These are phyloP conservation scores for Coemansia sp. DNA, from an alignment of 192 early-diverging fungal species.

Conservation along the genomic window DNA sequence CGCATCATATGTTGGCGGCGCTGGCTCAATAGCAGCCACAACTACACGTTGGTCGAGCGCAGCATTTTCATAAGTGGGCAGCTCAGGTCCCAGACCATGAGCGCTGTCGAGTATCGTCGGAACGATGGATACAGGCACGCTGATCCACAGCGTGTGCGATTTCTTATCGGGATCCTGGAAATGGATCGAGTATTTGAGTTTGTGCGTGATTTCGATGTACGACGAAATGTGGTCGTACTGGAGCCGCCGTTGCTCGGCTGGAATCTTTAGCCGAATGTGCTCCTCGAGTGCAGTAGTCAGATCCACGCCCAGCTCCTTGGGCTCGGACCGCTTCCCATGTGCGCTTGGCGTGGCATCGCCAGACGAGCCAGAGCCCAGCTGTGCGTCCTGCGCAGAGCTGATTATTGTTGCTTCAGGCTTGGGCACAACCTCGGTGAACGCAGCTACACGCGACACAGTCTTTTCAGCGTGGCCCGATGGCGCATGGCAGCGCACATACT, in stretches of 20 bases:
- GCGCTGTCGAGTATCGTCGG: slow-evolving; percentile 28
- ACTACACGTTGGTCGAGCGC: slow-evolving; percentile 36
- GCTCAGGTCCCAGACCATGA: slow-evolving; percentile 20
- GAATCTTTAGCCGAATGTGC: slow-evolving; percentile 27
- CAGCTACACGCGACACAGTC: slow-evolving; percentile 40
- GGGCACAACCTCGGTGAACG: slow-evolving; percentile 26
- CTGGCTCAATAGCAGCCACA: slow-evolving; percentile 21
- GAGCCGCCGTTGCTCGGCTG: slow-evolving; percentile 27
- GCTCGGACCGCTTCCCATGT: background rate
- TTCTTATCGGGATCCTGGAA: slow-evolving; percentile 39
- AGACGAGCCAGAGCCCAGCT: background rate
- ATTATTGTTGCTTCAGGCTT: background rate
- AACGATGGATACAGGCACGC: slow-evolving; percentile 47
- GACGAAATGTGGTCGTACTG: slow-evolving; percentile 53
- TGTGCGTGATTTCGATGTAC: slow-evolving; percentile 51
- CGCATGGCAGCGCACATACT: slow-evolving; percentile 50
- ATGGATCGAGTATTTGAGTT: slow-evolving; percentile 48
- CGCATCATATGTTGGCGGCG: slow-evolving; percentile 41
- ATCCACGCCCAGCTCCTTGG: slow-evolving; percentile 21
- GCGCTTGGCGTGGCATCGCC: background rate
- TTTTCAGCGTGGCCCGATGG: slow-evolving; percentile 45
- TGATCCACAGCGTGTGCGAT: slow-evolving; percentile 49
- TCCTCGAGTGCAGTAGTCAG: slow-evolving; percentile 39
- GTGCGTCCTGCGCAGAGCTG: background rate
- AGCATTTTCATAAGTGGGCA: slow-evolving; percentile 43